A percentile compares a stretch with the other conserved stretches of the same genome.
Evolutionary conservation across 2,329 filamentous ascomycete genomes (phyloP).

Genomic region (Stachybotrys chartarum): DNA sequence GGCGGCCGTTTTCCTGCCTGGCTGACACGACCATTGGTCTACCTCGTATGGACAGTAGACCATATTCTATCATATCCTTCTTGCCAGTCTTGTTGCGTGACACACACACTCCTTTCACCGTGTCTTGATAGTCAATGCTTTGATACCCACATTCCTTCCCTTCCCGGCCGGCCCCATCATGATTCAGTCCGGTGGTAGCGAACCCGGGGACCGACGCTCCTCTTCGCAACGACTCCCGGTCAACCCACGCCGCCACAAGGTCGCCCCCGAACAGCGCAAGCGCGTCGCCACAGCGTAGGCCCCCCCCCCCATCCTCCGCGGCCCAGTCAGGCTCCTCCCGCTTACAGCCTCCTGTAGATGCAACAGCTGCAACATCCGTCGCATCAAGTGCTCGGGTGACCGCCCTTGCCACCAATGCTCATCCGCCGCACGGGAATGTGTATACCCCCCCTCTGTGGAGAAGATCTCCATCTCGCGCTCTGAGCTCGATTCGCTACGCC

Average conservation of each 20-base stretch:
- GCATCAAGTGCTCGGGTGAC: conserved; percentile 45
- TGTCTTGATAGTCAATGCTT: neutral
- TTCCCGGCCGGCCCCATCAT: neutral
- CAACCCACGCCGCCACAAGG: conserved; percentile 41
- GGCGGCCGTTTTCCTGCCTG: neutral
- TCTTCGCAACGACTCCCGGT: conserved; percentile 35
- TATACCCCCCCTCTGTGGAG: conserved; percentile 37
- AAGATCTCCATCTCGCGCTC: conserved; percentile 33
- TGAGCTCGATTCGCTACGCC: conserved; percentile 33
- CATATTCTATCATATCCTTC: neutral
- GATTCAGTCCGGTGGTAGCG: conserved; percentile 15
- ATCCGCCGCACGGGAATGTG: conserved; percentile 34
- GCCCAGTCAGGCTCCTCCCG: neutral
- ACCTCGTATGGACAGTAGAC: neutral
- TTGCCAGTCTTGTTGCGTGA: neutral
- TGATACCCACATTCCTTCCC: neutral
- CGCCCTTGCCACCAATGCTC: conserved; percentile 39
- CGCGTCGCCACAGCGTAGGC: conserved; percentile 43
- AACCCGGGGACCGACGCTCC: conserved; percentile 12
- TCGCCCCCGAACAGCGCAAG: conserved; percentile 38
- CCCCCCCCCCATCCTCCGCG: neutral
- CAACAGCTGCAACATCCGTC: conserved; percentile 45
- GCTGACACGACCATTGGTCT: neutral
- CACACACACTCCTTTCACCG: neutral
- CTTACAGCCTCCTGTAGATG: conserved; percentile 26